Conservation (phyloP, 768 basidiomycete species). For the Melanogaster broomeanus region DNA sequence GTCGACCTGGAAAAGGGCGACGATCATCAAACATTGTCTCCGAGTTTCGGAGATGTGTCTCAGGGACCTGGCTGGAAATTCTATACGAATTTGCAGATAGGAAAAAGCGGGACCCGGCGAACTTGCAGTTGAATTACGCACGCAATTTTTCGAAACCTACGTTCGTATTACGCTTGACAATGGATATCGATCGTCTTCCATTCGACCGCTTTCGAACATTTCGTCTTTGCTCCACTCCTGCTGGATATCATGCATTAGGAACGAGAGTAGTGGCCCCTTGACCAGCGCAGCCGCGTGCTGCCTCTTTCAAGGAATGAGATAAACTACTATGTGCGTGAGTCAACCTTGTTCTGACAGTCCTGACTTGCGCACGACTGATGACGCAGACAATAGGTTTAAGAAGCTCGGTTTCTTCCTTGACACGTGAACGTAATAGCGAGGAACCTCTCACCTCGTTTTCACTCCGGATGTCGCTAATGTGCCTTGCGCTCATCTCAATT, state of each 20-base stretch:
- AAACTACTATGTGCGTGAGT: constrained; percentile 14
- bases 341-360: constrained; percentile 8
- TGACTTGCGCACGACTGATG: constrained; percentile 5
- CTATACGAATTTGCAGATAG: not conserved
- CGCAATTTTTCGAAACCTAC: constrained; percentile 1
- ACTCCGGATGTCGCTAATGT: not conserved
- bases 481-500: not conserved
- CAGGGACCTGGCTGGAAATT: not conserved
- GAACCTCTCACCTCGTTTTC: constrained; percentile 13
- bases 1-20: constrained; percentile 10
- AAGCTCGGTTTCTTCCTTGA: constrained; percentile 1
- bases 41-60: constrained; percentile 3
- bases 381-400: constrained; percentile 10
- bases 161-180: constrained; percentile 18
- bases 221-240: constrained; percentile 15
- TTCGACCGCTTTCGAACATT: constrained; percentile 4
- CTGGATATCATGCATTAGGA: constrained; percentile 20
- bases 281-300: constrained; percentile 1
- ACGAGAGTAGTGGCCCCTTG: constrained; percentile 6
- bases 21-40: constrained; percentile 3
- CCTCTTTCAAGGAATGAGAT: constrained; percentile 12
- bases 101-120: not conserved
- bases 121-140: not conserved
- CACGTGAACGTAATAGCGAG: constrained; percentile 3
- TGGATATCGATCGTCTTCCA: constrained; percentile 6